Percentiles rank a stretch among this genome's conserved stretches.
Evolutionary conservation across 805 yeast genomes (phyloP).

Genomic region (Yamadazyma sp.): DNA sequence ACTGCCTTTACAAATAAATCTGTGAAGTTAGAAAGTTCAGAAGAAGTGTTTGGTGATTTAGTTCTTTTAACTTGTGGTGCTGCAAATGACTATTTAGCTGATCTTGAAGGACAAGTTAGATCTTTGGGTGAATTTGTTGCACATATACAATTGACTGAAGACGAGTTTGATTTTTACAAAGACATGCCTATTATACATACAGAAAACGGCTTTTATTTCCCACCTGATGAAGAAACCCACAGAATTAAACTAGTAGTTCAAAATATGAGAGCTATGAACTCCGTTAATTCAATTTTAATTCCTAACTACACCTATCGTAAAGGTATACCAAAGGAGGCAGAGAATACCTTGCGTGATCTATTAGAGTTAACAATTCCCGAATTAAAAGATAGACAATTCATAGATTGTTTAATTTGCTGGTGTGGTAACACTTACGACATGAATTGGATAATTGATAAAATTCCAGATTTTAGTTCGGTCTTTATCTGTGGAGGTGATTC

Average conservation of each 20-base stretch:
- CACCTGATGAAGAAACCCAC: constrained; percentile 42
- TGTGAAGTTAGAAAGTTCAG: too few relatives aligned
- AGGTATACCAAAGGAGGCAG: too few relatives aligned
- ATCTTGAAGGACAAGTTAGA: constrained; percentile 26
- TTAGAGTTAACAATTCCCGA: too few relatives aligned
- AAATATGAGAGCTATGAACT: constrained; percentile 22
- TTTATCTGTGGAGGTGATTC: constrained; percentile 37
- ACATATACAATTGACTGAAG: constrained; percentile 33
- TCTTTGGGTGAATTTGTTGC: constrained; percentile 36
- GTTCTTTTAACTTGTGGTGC: constrained; percentile 42
- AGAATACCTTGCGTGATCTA: too few relatives aligned
- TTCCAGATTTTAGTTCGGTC: constrained; percentile 25
- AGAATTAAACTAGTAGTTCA: constrained; percentile 36
- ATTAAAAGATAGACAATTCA: constrained; percentile 24
- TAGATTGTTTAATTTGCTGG: constrained; percentile 25
- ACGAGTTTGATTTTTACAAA: constrained; percentile 32
- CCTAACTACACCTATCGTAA: constrained; percentile 29
- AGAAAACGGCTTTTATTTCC: constrained; percentile 42
- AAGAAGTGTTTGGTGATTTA: too few relatives aligned
- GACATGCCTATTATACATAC: constrained; percentile 42
- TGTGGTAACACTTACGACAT: constrained; percentile 32
- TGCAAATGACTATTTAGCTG: constrained; percentile 28
- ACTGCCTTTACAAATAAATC: too few relatives aligned
- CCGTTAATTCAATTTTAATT: constrained; percentile 15
- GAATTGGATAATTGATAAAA: constrained; percentile 31